Evolutionary conservation across 352 stramenopile species (phyloP), one percentile per base, ranked within the genome.

Genomic region (Saprolegnia parasitica): DNA sequence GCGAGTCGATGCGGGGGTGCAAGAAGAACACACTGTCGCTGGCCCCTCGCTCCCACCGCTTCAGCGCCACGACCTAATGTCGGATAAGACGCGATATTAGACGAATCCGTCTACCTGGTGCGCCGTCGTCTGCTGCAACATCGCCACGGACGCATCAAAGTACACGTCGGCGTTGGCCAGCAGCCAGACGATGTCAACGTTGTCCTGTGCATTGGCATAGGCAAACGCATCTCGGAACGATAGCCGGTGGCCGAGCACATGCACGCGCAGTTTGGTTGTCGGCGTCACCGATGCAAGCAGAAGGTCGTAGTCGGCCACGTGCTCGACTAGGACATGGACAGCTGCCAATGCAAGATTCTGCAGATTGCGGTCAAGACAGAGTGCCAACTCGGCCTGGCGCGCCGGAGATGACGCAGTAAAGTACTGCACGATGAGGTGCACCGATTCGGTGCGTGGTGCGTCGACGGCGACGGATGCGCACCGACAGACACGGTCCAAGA

Each of bases 1-100:
- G 56, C 9, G 56, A 63, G 16, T 63, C 56, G 18, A 63, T 49
- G 9, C 56, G 56, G 0, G 56, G 56, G 13, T 63, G n/a, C 42
- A 63, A 63, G 13, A 49, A 4, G 2, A n/a, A n/a, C n/a, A 49
- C 32, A 6, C 46, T 20, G 13, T 29, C 4, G 5, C 13, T 16
- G 8, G 35, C 21, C 6, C 29, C 35, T n/a, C 20, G 26, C n/a
- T 63, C 24, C 56, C 56, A 63, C 16, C 56, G 5, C 15, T 23
- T 63, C 6, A 63, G 55, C 18, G 56, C 56, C 10, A 61, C 54
- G 26, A 61, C 54, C 54, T 61, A 42, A 29, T 52, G 1, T 23
- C n/a, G 2, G 2, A 23, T 23, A 4, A 21, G n/a, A 21, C 4
- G 45, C 4, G n/a, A 18, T 5, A 52, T 52, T 1, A 52, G 45